Percentiles rank a stretch among this genome's conserved stretches.
These are phyloP conservation scores for Cladosporium sphaerospermum DNA, from an alignment of 2,329 filamentous ascomycete species.

Conservation along the genomic window DNA sequence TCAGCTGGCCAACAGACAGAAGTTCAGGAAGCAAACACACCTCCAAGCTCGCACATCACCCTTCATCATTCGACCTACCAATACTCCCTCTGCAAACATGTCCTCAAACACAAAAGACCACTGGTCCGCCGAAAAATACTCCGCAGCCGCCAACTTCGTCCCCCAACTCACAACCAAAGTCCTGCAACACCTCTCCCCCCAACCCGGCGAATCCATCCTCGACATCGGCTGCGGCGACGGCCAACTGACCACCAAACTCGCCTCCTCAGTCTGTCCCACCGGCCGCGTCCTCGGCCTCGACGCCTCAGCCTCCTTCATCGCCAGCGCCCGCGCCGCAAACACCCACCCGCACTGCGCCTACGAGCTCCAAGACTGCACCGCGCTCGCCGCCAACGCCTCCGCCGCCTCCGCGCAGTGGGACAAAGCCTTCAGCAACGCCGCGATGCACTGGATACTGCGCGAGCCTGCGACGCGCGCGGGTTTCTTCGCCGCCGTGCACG, in stretches of 20 bases:
- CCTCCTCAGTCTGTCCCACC: constrained; percentile 17
- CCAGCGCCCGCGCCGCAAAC: constrained; percentile 26
- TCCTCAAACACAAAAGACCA: constrained; percentile 20
- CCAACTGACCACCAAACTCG: constrained; percentile 34
- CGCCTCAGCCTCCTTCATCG: constrained; percentile 36
- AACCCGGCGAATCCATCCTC: constrained; percentile 32
- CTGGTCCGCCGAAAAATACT: constrained; percentile 30
- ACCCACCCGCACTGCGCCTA: constrained; percentile 22
- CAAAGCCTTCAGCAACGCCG: constrained; percentile 39
- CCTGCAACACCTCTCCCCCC: constrained; percentile 31
- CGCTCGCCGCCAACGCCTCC: constrained; percentile 19
- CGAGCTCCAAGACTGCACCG: constrained; percentile 28
- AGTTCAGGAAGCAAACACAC: too few relatives aligned
- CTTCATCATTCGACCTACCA: too few relatives aligned
- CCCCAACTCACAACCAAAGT: constrained; percentile 36
- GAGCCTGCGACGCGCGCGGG: constrained; percentile 36
- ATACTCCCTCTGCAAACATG: not conserved
- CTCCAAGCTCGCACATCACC: too few relatives aligned
- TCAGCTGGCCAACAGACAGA: too few relatives aligned
- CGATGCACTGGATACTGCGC: constrained; percentile 46
- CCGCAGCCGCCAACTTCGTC: constrained; percentile 36
- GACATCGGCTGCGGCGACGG: constrained; percentile 38
- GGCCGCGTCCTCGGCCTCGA: constrained; percentile 36
- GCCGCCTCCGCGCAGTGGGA: constrained; percentile 23
- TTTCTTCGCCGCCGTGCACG: constrained; percentile 51